Percentiles rank a stretch among this genome's conserved stretches.
These are phyloP conservation scores for Dryadomyces sulphureus DNA, from an alignment of 2,329 filamentous ascomycete species.

Conservation along the genomic window DNA sequence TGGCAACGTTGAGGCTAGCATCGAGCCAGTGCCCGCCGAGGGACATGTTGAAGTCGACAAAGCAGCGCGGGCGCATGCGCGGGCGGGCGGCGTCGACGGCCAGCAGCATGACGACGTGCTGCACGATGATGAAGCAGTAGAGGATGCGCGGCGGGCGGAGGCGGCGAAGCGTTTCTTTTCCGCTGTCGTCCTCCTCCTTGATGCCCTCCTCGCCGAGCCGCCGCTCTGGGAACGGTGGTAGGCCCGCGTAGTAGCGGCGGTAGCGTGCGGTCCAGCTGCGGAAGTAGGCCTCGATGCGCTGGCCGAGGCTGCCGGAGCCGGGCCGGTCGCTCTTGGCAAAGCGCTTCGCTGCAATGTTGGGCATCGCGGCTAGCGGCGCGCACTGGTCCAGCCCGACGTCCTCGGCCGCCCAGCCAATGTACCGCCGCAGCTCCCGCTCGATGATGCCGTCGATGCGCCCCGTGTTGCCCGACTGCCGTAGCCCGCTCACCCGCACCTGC, in stretches of 20 bases:
- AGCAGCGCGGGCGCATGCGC: conserved; percentile 15
- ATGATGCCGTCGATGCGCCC: conserved; percentile 15
- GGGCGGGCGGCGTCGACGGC: conserved; percentile 26
- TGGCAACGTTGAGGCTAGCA: conserved; percentile 19
- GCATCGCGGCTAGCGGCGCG: conserved; percentile 9
- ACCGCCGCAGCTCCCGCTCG: conserved; percentile 16
- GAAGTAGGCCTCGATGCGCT: conserved; percentile 10
- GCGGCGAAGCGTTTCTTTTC: background rate
- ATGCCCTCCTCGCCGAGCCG: background rate
- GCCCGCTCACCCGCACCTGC: conserved; percentile 17
- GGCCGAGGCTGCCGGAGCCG: background rate
- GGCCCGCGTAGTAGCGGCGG: conserved; percentile 9
- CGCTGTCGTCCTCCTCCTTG: background rate
- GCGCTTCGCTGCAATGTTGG: conserved; percentile 23
- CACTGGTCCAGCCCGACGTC: conserved; percentile 16
- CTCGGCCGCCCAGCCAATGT: conserved; percentile 18
- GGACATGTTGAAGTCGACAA: conserved; percentile 18
- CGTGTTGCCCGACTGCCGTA: conserved; percentile 16
- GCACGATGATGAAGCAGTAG: conserved; percentile 29
- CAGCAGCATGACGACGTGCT: conserved; percentile 29
- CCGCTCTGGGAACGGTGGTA: conserved; percentile 4
- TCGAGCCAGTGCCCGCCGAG: conserved; percentile 20
- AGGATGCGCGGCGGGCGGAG: conserved; percentile 16
- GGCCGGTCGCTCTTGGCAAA: background rate
- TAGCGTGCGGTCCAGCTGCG: conserved; percentile 9